Conservation (phyloP, 1,284 basidiomycete species). For the Microbotryum silenes-acaulis region DNA sequence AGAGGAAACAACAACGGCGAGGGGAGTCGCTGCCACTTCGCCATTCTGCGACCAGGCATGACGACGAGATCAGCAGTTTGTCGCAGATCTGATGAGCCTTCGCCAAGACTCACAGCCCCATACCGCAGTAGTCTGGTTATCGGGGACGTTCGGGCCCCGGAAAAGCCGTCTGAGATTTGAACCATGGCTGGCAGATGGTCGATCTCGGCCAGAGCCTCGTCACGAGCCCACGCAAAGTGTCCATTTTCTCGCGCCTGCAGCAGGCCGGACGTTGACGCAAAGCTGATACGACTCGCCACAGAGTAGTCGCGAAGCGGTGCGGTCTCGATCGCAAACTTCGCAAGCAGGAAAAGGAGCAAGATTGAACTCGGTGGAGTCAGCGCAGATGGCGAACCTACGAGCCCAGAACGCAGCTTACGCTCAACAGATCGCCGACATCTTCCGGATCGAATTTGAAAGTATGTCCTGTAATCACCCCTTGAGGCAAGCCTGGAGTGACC, state of each 20-base stretch:
- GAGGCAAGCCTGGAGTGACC: conserved; percentile 46
- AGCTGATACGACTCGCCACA: conserved; percentile 49
- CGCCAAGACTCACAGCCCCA: too few species aligned
- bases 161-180: too few species aligned
- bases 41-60: too few species aligned
- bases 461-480: conserved; percentile 54
- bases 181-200: conserved; percentile 47
- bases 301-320: conserved; percentile 45
- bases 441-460: conserved; percentile 64
- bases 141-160: too few species aligned
- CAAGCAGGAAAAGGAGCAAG: conserved; percentile 18
- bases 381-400: too few species aligned
- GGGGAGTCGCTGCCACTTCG: too few species aligned
- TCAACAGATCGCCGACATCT: background rate
- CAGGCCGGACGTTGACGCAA: conserved; percentile 69
- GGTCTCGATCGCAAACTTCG: conserved; percentile 53
- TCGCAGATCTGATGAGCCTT: too few species aligned
- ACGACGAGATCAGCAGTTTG: too few species aligned
- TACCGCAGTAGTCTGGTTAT: too few species aligned
- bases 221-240: conserved; percentile 63
- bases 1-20: background rate
- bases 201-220: conserved; percentile 77
- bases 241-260: conserved; percentile 67
- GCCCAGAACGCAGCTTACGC: background rate
- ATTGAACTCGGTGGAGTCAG: conserved; percentile 7